Evolutionary conservation across 1,139 yeast species (phyloP).

Genomic region (Sugiyamaella novakii): DNA sequence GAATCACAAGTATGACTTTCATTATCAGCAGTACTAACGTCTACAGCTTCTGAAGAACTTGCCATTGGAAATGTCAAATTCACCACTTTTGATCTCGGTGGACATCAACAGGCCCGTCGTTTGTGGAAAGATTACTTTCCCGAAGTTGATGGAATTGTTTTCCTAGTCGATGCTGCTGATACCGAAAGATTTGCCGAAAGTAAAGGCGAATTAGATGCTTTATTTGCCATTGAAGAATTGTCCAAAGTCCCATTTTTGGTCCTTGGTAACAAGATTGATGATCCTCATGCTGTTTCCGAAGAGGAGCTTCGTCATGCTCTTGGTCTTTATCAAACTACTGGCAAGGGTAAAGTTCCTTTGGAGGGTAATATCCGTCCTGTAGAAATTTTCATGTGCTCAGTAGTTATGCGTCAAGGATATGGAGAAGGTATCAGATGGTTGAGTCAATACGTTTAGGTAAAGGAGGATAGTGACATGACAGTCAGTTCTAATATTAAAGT

Average conservation of each 20-base stretch:
- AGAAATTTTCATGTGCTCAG: conserved; percentile 96
- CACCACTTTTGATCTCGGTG: conserved; percentile 98
- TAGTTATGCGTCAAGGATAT: conserved; percentile 95
- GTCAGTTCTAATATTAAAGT: not conserved
- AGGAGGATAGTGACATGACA: too few relatives aligned
- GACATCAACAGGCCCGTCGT: conserved; percentile 98
- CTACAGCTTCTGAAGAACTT: conserved; percentile 85
- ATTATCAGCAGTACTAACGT: too few relatives aligned
- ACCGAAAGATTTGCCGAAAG: conserved; percentile 94
- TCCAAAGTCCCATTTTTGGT: conserved; percentile 86
- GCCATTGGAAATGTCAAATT: conserved; percentile 95
- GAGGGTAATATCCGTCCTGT: conserved; percentile 84
- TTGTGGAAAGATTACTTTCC: conserved; percentile 99
- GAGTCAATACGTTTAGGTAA: conserved; percentile 84
- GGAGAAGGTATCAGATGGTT: conserved; percentile 97
- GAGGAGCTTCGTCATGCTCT: conserved; percentile 90
- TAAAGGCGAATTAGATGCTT: conserved; percentile 89
- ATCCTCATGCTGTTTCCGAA: conserved; percentile 91
- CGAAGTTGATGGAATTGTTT: conserved; percentile 96
- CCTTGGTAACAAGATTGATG: conserved; percentile 95
- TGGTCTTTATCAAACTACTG: conserved; percentile 86
- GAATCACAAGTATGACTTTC: too few relatives aligned
- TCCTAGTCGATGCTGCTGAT: conserved; percentile 96
- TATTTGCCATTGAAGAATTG: conserved; percentile 90
- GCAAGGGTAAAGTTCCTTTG: conserved; percentile 73